Conservation (phyloP, 345 rosid genomes). For the Cochlearia excelsa region DNA sequence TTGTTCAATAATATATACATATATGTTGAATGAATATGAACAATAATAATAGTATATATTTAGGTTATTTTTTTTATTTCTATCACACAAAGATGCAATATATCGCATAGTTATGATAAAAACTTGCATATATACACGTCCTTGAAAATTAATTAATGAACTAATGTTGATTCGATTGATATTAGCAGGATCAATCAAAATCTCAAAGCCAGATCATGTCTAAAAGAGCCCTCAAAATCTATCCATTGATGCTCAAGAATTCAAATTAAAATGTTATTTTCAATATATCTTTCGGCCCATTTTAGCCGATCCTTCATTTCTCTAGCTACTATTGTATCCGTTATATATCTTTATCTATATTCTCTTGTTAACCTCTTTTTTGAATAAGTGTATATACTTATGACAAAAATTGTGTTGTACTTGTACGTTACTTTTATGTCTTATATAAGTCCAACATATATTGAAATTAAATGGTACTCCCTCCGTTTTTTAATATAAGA, state of each 20-base stretch:
- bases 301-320: conserved; percentile 19
- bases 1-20: no score
- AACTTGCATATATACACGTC: background rate
- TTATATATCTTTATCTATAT: conserved; percentile 8
- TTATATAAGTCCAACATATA: conserved; percentile 14
- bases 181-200: conserved; percentile 23
- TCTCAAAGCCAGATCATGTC: conserved; percentile 17
- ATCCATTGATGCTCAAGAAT: conserved; percentile 29
- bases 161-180: conserved; percentile 7
- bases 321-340: conserved; percentile 2
- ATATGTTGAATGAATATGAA: no score
- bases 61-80: background rate
- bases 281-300: conserved; percentile 32
- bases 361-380: conserved; percentile 23
- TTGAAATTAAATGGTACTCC: conserved; percentile 21
- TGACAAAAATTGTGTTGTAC: conserved; percentile 17
- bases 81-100: conserved; percentile 8
- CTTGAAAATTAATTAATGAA: background rate
- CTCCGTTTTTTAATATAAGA: no score
- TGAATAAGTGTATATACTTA: conserved; percentile 22
- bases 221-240: conserved; percentile 26
- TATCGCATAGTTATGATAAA: background rate
- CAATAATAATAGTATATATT: no score
- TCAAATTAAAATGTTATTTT: conserved; percentile 21
- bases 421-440: conserved; percentile 20